Conservation (phyloP, 441 rosid genomes). For the Metrosideros polymorpha region DNA sequence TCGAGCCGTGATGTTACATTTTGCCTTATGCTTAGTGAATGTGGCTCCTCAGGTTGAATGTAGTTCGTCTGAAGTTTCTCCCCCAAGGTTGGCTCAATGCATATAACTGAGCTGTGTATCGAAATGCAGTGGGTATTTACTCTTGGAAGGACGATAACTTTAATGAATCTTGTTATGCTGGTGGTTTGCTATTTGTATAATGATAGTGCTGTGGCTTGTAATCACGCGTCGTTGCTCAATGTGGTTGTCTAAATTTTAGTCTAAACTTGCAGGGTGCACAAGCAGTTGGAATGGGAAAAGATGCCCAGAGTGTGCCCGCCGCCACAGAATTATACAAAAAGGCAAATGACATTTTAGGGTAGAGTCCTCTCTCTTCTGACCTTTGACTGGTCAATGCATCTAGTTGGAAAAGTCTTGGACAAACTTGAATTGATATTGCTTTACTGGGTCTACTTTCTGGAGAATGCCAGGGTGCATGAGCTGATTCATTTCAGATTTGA, state of each 20-base stretch:
- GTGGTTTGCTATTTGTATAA: not conserved
- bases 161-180: not conserved
- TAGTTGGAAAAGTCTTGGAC: not conserved
- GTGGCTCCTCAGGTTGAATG: not conserved
- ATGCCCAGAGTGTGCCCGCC: constrained; percentile 62
- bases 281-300: constrained; percentile 94
- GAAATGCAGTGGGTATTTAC: not conserved
- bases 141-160: not conserved
- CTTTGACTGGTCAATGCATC: not conserved
- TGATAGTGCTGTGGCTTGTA: not conserved
- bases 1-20: not conserved
- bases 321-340: constrained; percentile 73
- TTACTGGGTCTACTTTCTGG: not conserved
- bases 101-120: not conserved
- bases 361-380: not conserved
- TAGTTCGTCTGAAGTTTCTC: not conserved
- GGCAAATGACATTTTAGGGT: constrained; percentile 86
- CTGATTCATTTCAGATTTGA: not conserved
- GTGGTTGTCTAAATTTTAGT: not conserved
- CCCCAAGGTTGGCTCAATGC: not conserved
- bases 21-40: not conserved
- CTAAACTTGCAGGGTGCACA: constrained; percentile 69
- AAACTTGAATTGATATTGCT: not conserved
- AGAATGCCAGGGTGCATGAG: not conserved
- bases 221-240: not conserved